Percentiles rank a stretch among this genome's conserved stretches.
These are phyloP conservation scores for Psophocarpus tetragonolobus DNA, from an alignment of 306 rosid species.

Conservation along the genomic window DNA sequence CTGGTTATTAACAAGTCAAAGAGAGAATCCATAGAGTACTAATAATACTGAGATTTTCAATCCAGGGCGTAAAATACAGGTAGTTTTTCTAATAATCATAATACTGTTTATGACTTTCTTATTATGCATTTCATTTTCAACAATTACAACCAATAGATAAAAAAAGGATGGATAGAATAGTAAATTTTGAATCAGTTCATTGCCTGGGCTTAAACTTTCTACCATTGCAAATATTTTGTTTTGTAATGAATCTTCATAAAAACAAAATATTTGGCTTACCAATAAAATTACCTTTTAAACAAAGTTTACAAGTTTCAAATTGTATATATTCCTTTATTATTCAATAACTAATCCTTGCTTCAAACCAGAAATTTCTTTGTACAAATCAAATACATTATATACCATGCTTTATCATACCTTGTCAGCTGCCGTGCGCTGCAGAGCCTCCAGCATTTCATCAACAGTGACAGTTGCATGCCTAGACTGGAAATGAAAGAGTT, in stretches of 20 bases:
- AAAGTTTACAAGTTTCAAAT: not conserved
- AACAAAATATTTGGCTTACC: not conserved
- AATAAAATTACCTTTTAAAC: slow-evolving; percentile 12
- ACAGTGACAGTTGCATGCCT: slow-evolving; percentile 87
- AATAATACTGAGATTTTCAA: not conserved
- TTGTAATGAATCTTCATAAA: not conserved
- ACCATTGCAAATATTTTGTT: not conserved
- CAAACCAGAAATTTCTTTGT: not conserved
- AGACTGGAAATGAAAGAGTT: slow-evolving; percentile 54
- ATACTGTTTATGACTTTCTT: not conserved
- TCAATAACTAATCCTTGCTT: not conserved
- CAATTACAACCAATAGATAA: not conserved
- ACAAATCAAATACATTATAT: slow-evolving; percentile 21
- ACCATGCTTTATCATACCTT: slow-evolving; percentile 52
- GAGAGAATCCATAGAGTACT: not conserved
- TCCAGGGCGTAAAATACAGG: not conserved
- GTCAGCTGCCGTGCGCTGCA: slow-evolving; percentile 59
- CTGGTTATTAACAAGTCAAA: not conserved
- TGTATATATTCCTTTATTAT: not conserved
- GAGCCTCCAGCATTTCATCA: slow-evolving; percentile 85
- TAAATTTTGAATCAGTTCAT: not conserved
- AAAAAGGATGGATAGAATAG: not conserved
- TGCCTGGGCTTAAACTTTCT: not conserved
- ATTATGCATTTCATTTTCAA: not conserved
- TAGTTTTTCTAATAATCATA: not conserved